Evolutionary conservation across 2,329 filamentous ascomycete genomes (phyloP).

Genomic region (Triangularia setosa): DNA sequence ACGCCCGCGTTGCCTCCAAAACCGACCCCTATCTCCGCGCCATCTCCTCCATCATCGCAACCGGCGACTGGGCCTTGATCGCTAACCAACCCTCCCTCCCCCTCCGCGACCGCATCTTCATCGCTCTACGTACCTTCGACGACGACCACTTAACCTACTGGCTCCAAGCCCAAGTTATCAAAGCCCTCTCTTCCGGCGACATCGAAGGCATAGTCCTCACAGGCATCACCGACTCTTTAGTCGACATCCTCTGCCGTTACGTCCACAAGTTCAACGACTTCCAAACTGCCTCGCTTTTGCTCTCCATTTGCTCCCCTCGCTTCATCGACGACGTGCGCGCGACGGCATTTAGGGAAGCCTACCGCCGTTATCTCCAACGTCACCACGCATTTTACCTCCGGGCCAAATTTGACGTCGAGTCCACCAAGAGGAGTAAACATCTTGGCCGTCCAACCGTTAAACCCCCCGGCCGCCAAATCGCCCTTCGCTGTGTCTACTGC

Average conservation of each 20-base stretch:
- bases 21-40: slow-evolving; percentile 77
- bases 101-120: slow-evolving; percentile 68
- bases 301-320: slow-evolving; percentile 68
- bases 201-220: slow-evolving; percentile 75
- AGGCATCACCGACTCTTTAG: slow-evolving; percentile 67
- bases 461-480: slow-evolving; percentile 64
- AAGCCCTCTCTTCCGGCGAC: slow-evolving; percentile 62
- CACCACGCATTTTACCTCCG: slow-evolving; percentile 72
- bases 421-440: slow-evolving; percentile 64
- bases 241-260: slow-evolving; percentile 73
- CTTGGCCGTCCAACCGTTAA: slow-evolving; percentile 61
- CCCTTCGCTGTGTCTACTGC: slow-evolving; percentile 74
- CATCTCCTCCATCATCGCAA: slow-evolving; percentile 73
- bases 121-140: slow-evolving; percentile 64
- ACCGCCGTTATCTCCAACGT: slow-evolving; percentile 67
- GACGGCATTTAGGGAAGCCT: slow-evolving; percentile 67
- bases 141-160: slow-evolving; percentile 62
- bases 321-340: slow-evolving; percentile 76
- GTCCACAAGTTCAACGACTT: slow-evolving; percentile 72
- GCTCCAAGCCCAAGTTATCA: slow-evolving; percentile 61
- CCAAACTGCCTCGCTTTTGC: slow-evolving; percentile 72
- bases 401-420: slow-evolving; percentile 74
- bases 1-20: slow-evolving; percentile 56
- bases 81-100: slow-evolving; percentile 70
- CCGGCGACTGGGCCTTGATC: slow-evolving; percentile 70